phyloP scores from a whole-genome alignment of 495 filamentous ascomycete genomes.

The Daldinia concentrica region DNA sequence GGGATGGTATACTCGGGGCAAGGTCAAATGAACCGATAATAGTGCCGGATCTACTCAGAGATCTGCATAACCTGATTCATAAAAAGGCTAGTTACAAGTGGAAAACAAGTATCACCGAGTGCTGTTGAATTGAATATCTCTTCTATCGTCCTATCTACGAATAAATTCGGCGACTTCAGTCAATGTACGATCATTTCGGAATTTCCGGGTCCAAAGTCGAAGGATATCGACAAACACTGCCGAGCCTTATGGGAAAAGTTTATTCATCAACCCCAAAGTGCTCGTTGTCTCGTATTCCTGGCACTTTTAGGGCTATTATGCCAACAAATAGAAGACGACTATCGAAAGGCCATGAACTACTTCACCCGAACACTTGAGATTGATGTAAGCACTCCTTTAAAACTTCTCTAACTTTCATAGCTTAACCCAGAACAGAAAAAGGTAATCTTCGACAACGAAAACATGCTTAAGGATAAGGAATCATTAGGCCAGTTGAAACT shows the following conservation, averaged over 20 bases:
- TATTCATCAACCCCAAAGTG: conserved; percentile 34
- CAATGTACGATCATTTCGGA: conserved; percentile 28
- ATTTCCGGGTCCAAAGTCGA: not conserved
- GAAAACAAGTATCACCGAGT: not conserved
- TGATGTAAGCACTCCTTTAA: not conserved
- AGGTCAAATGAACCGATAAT: not conserved
- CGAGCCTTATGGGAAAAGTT: conserved; percentile 27
- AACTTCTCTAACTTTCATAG: too few species aligned
- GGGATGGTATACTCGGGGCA: too few species aligned
- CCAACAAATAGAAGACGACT: conserved; percentile 11
- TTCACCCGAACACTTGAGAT: conserved; percentile 5
- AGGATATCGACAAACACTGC: not conserved
- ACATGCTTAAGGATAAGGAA: not conserved
- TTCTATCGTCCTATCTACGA: conserved; percentile 30
- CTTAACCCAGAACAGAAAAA: conserved; percentile 1
- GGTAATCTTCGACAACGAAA: conserved; percentile 11
- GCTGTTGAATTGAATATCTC: conserved; percentile 12
- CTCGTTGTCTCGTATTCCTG: conserved; percentile 34
- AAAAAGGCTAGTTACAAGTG: not conserved
- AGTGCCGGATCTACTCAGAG: not conserved
- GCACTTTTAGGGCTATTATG: conserved; percentile 22
- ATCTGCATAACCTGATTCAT: too few species aligned
- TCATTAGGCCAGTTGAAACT: conserved; percentile 8
- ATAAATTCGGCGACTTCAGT: conserved; percentile 33
- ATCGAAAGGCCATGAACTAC: conserved; percentile 7